Evolutionary conservation across 2,329 filamentous ascomycete species (phyloP).

Genomic region (Ophiostoma pallidulum): DNA sequence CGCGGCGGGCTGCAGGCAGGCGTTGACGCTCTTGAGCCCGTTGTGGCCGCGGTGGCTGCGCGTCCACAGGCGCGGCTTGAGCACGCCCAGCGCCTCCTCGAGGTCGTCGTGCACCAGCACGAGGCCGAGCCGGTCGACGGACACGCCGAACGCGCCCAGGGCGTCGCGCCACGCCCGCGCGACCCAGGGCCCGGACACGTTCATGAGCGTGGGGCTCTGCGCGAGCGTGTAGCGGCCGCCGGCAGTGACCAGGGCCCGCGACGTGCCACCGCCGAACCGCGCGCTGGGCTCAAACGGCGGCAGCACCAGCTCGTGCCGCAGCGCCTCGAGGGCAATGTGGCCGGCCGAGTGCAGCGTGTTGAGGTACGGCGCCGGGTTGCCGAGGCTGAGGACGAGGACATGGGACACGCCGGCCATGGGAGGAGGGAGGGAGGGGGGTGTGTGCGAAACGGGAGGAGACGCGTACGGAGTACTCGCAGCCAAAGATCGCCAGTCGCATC

Average conservation of each 20-base stretch:
- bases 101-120: constrained; percentile 86
- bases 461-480: too few relatives aligned
- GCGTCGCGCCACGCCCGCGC: constrained; percentile 44
- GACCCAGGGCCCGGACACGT: constrained; percentile 66
- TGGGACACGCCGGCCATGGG: constrained; percentile 25
- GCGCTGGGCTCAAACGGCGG: constrained; percentile 38
- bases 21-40: constrained; percentile 59
- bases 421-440: too few relatives aligned
- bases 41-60: constrained; percentile 63
- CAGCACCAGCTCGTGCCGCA: constrained; percentile 43
- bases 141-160: constrained; percentile 21
- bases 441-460: too few relatives aligned
- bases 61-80: constrained; percentile 55
- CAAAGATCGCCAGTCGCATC: too few relatives aligned
- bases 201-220: constrained; percentile 75
- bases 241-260: constrained; percentile 17
- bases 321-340: constrained; percentile 60
- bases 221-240: constrained; percentile 54
- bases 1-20: constrained; percentile 33
- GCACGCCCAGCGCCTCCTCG: constrained; percentile 58
- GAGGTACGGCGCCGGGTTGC: constrained; percentile 68
- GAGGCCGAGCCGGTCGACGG: constrained; percentile 30
- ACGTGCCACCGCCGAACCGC: constrained; percentile 40
- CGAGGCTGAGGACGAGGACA: constrained; percentile 76
- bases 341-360: constrained; percentile 81